Conservation (phyloP, 768 basidiomycete genomes). For the Hericium erinaceus region DNA sequence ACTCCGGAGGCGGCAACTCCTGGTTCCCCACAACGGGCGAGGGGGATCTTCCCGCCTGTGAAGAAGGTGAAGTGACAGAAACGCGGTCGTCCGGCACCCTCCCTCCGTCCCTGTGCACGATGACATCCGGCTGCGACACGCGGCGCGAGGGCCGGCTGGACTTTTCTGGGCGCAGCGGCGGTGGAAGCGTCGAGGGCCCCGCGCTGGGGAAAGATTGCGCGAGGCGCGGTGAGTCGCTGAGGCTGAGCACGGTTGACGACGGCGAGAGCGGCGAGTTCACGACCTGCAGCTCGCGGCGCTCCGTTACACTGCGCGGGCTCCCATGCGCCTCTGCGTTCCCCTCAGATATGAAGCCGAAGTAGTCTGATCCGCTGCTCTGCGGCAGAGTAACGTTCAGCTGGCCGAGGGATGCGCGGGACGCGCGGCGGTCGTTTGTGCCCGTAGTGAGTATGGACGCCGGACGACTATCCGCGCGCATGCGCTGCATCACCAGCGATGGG, state of each 20-base stretch:
- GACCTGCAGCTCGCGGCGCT: conserved; percentile 2
- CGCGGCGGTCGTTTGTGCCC: background rate
- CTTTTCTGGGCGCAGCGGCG: background rate
- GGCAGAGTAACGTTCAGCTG: background rate
- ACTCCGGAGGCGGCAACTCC: background rate
- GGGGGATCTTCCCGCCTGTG: background rate
- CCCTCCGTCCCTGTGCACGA: conserved; percentile 1
- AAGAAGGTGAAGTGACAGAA: background rate
- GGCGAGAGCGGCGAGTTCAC: conserved; percentile 3
- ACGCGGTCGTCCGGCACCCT: background rate
- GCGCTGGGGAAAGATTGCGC: background rate
- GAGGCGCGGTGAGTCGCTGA: background rate
- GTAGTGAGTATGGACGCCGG: background rate
- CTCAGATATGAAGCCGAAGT: background rate
- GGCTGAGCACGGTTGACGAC: background rate
- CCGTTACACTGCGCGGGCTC: background rate
- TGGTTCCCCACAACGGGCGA: background rate
- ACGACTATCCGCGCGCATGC: background rate
- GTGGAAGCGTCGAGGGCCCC: background rate
- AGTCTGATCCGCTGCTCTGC: background rate
- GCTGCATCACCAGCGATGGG: background rate
- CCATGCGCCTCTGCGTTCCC: background rate
- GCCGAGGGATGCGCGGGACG: background rate
- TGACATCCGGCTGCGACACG: background rate
- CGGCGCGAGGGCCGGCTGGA: background rate